Evolutionary conservation across 139 green algal genomes (phyloP), one percentile per base, ranked within the genome.

Genomic region (Dunaliella primolecta): DNA sequence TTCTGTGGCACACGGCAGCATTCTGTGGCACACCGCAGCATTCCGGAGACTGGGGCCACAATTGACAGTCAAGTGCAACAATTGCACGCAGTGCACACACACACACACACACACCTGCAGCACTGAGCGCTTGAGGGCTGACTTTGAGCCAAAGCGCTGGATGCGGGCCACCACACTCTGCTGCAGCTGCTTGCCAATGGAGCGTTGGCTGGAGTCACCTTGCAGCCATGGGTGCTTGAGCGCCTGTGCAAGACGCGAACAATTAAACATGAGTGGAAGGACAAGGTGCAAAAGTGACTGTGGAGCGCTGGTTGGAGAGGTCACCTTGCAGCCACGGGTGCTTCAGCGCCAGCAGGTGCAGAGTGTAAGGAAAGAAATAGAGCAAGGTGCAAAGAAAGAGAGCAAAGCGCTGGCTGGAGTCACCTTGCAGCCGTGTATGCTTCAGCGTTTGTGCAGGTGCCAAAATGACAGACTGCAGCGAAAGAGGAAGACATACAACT

Each of bases 111-210:
- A 25, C 46, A 64, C 46, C 46, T 64, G 93, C 87, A 98, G 91
- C 83, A 98, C 94, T 64, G 89, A 92, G 76, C 95, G 92, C 89
- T 95, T 95, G 72, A 98, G 85, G 1, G 88, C 38, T 83, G 76
- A 88, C 85, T 74, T 86, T 20, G 85, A 87, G 2, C 86, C 88
- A 87, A 93, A 98, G 72, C 95, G 90, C 93, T 97, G 93, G 35
- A 98, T 93, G 76, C 95, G 93, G 56, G 95, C 91, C 37, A 98
- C 95, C 78, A 98, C 93, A 32, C 32, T 86, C 32, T 85, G 77
- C 38, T 85, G 34, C 24, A 93, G 84, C 83, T 85, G 82, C 81
- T 89, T 90, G 84, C 90, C 90, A 0, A 76, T 84, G 56, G 84
- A 88, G 24, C 88, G 80, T 33, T 91, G 85, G 0, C 38, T 34